Evolutionary conservation across 106 monocot genomes (phyloP).

Genomic region (Dendrobium catenatum): DNA sequence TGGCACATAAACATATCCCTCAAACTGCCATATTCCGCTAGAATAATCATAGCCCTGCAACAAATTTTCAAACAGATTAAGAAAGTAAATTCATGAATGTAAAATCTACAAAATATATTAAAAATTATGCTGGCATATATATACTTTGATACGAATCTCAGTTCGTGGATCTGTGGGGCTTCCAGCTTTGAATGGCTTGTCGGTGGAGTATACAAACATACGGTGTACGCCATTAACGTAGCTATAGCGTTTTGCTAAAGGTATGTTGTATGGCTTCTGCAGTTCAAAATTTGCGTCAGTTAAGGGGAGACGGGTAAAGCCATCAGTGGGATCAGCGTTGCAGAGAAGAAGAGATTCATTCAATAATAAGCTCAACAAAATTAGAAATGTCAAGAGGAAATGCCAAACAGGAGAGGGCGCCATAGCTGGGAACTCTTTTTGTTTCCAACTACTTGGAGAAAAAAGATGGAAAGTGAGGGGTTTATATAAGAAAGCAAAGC

Average conservation of each 20-base stretch:
- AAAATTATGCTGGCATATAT: neutral
- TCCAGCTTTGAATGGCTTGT: conserved; percentile 12
- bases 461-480: no score
- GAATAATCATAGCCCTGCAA: conserved; percentile 22
- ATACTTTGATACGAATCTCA: conserved; percentile 28
- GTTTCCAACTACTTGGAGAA: no score
- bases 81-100: neutral
- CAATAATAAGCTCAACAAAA: neutral
- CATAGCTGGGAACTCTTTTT: neutral
- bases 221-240: conserved; percentile 15
- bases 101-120: no score
- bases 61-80: neutral
- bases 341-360: neutral
- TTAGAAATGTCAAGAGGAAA: neutral
- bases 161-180: conserved; percentile 28
- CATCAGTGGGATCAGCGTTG: conserved; percentile 30
- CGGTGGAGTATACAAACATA: conserved; percentile 21
- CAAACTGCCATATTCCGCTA: conserved; percentile 22
- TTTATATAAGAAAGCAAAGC: no score
- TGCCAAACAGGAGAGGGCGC: neutral
- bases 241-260: conserved; percentile 20
- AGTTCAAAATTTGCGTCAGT: conserved; percentile 14
- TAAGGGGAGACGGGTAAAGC: conserved; percentile 21
- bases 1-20: conserved; percentile 17
- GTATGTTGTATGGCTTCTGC: conserved; percentile 29